A percentile compares a stretch with the other conserved stretches of the same genome.
Conservation (phyloP, 176 grass and related monocot genomes). For the Chloris gayana region DNA sequence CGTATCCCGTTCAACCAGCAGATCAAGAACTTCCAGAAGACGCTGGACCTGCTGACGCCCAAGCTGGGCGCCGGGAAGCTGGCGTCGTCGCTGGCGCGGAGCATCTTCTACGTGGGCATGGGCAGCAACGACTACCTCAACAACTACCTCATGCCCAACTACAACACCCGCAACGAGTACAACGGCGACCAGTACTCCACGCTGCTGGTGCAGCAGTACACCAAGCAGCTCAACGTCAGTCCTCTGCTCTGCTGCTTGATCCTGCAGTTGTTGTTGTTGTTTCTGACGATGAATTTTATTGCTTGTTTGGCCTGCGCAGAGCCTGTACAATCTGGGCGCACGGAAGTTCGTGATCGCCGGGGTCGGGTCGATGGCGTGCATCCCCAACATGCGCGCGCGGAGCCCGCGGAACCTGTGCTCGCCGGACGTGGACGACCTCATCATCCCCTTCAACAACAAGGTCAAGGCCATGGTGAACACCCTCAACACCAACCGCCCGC, state of each 20-base stretch:
- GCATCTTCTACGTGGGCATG: conserved; percentile 93
- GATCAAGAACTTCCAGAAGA: conserved; percentile 95
- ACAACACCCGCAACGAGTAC: conserved; percentile 86
- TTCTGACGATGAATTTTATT: neutral
- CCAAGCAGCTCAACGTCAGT: conserved; percentile 61
- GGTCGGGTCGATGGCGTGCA: conserved; percentile 87
- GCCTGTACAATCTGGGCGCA: conserved; percentile 75
- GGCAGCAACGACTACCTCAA: conserved; percentile 98
- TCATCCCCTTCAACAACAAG: conserved; percentile 80
- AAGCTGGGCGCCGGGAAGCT: conserved; percentile 50
- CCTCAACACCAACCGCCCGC: conserved; percentile 65
- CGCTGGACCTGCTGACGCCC: conserved; percentile 49
- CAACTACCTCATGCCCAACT: conserved; percentile 98
- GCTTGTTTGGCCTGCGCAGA: conserved; percentile 20
- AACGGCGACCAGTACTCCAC: conserved; percentile 78
- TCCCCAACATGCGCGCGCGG: conserved; percentile 81
- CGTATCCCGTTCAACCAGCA: conserved; percentile 86
- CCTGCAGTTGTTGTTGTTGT: neutral
- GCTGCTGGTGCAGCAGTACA: conserved; percentile 77
- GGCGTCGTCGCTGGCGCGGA: conserved; percentile 47
- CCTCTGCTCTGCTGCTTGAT: too few species aligned
- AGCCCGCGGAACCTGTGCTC: conserved; percentile 62
- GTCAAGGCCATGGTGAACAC: conserved; percentile 69
- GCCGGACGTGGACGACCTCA: conserved; percentile 78
- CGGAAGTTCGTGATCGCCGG: conserved; percentile 73